Conservation (phyloP, 768 basidiomycete genomes). For the Leccinellum rugosiceps region DNA sequence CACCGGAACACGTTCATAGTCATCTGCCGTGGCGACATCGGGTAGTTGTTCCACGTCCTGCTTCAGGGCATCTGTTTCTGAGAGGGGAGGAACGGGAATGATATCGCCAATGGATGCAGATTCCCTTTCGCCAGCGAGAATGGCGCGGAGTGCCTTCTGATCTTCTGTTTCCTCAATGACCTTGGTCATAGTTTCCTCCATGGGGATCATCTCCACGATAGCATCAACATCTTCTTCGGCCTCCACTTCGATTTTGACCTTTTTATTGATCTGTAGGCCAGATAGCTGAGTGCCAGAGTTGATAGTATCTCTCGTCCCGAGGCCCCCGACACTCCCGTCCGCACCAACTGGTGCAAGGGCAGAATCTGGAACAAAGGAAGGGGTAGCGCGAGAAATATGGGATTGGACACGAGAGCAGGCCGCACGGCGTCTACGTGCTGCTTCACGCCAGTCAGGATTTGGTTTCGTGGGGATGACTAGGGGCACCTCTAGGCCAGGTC, state of each 20-base stretch:
- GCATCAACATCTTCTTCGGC: constrained; percentile 28
- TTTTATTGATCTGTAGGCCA: constrained; percentile 57
- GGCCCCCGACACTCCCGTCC: constrained; percentile 75
- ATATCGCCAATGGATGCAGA: constrained; percentile 49
- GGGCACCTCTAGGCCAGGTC: constrained; percentile 46
- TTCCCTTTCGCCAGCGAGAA: constrained; percentile 54
- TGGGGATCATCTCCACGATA: neutral
- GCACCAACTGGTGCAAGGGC: constrained; percentile 52
- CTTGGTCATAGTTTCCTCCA: constrained; percentile 17
- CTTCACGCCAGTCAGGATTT: constrained; percentile 88
- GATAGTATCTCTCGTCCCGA: constrained; percentile 71
- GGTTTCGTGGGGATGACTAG: constrained; percentile 84
- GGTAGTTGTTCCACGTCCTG: constrained; percentile 83
- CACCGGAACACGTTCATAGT: constrained; percentile 89
- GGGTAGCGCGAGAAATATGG: constrained; percentile 4
- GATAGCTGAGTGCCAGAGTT: constrained; percentile 71
- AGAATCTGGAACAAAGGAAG: constrained; percentile 64
- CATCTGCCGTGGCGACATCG: constrained; percentile 70
- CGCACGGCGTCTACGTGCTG: constrained; percentile 58
- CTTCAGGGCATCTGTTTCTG: constrained; percentile 80
- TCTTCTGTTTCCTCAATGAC: constrained; percentile 67
- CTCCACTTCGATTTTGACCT: constrained; percentile 31
- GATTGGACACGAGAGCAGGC: constrained; percentile 16
- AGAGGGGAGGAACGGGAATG: constrained; percentile 56
- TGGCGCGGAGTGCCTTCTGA: constrained; percentile 72